phyloP scores from a whole-genome alignment of 129 eudicot genomes.

The Pseudognaphalium luteoalbum region DNA sequence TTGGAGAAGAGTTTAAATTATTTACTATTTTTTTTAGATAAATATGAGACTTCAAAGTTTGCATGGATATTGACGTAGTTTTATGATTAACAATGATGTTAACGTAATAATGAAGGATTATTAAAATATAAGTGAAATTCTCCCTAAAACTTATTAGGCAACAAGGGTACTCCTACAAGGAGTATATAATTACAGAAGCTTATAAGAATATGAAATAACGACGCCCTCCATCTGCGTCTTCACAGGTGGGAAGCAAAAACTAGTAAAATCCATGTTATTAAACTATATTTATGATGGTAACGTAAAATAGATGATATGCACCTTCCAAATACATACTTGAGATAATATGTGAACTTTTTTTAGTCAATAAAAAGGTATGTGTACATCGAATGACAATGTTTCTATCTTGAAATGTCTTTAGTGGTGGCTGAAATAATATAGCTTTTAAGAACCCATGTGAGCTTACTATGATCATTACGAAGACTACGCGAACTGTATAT shows the following conservation, averaged over 20 bases:
- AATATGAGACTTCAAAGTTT: not conserved
- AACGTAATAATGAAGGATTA: not conserved
- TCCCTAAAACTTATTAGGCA: constrained; percentile 14
- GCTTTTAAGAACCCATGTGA: too few species aligned
- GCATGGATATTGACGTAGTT: not conserved
- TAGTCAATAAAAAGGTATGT: not conserved
- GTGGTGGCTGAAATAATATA: not conserved
- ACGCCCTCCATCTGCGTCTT: not conserved
- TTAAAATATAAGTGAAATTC: not conserved
- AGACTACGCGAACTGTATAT: too few species aligned
- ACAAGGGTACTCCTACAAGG: constrained; percentile 19
- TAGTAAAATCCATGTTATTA: too few species aligned
- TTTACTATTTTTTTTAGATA: too few species aligned
- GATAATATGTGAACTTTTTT: not conserved
- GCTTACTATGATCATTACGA: too few species aligned
- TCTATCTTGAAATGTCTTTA: not conserved
- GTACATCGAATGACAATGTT: not conserved
- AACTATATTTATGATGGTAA: not conserved
- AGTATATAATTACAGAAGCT: not conserved
- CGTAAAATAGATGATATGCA: not conserved
- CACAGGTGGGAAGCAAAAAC: not conserved
- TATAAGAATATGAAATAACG: not conserved
- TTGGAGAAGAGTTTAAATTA: too few species aligned
- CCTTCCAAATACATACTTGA: not conserved
- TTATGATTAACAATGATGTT: not conserved